Base-by-base conservation (phyloP, 257 asterid species). In the Hygrophila difformis region DNA sequence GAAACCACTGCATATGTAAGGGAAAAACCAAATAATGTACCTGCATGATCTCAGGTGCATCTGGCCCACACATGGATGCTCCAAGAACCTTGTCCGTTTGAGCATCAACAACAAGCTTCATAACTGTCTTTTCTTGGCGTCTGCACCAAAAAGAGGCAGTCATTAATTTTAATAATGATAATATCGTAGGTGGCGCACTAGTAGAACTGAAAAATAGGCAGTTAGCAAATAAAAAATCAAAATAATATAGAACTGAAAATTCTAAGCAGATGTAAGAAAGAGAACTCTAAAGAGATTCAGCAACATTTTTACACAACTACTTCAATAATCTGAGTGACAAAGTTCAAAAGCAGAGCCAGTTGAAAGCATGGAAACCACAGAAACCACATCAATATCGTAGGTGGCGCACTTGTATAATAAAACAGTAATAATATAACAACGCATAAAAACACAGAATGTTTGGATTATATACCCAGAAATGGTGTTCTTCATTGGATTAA, bases 21-120 rank as follows among this genome's bases (percentile, higher is more conserved):
- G 7, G 39, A 37, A n/a, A 14, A 44, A 8, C 12, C 1, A 6
- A 12, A 33, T 9, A n/a, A 1, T 2, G 12, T 56, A 82, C 97
- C 98, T 89, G 94, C 92, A 89, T 85, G 64, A 85, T 85, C 71
- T 89, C 98, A 49, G 96, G 76, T 48, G 98, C 93, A 65, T 89
- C 98, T 5, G 96, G 96, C 59, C 98, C 98, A 57, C 94, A 85
- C 96, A 89, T 85, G 65, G 98, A 76, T 51, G 96, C 98, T 57
- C 98, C 98, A 29, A 89, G 63, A 67, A 89, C 96, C 68, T 82
- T 89, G 65, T 89, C 98, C 0, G 84, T 85, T 74, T 77, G 78
- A 42, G 80, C 78, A 45, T 89, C 96, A 23, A 89, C 98, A 22
- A 85, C 49, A 55, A 89, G 96, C 71, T 89, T 89, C 98, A 89